These are phyloP conservation scores for Alternaria metachromatica DNA, from an alignment of 2,329 filamentous ascomycete species.

Conservation along the genomic window DNA sequence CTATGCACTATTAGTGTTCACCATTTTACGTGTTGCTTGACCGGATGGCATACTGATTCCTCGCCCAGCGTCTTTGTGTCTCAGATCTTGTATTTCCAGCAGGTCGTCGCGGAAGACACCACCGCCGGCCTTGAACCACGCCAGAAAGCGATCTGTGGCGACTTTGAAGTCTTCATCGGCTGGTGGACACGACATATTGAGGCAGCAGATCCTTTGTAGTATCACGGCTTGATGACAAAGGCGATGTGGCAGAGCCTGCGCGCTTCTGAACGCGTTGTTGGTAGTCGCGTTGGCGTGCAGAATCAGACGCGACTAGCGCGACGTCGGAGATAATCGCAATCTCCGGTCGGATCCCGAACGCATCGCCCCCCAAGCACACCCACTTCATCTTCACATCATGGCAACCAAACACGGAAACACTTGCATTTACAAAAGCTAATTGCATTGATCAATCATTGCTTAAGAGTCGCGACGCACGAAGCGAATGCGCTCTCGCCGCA, in stretches of 20 bases:
- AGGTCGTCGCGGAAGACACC: constrained; percentile 30
- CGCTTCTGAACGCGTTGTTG: background rate
- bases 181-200: no score
- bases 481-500: background rate
- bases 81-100: constrained; percentile 27
- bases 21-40: rapidly evolving
- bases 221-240: rapidly evolving
- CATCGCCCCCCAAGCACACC: background rate
- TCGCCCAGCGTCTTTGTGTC: constrained; percentile 26
- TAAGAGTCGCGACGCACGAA: background rate
- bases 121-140: constrained; percentile 29
- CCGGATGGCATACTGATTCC: constrained; percentile 23
- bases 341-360: background rate
- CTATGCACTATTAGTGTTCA: constrained; percentile 4
- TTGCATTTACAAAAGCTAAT: no score
- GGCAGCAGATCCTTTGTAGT: no score
- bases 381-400: background rate
- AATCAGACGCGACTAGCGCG: background rate
- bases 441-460: no score
- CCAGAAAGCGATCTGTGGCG: constrained; percentile 22
- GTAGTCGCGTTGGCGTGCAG: background rate
- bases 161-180: constrained; percentile 16
- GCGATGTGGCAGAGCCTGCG: background rate
- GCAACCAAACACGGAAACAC: background rate
- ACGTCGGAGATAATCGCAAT: background rate